A percentile compares a stretch with the other conserved stretches of the same genome.
Conservation (phyloP, 2,329 filamentous ascomycete species). For the Zarea fungicola region DNA sequence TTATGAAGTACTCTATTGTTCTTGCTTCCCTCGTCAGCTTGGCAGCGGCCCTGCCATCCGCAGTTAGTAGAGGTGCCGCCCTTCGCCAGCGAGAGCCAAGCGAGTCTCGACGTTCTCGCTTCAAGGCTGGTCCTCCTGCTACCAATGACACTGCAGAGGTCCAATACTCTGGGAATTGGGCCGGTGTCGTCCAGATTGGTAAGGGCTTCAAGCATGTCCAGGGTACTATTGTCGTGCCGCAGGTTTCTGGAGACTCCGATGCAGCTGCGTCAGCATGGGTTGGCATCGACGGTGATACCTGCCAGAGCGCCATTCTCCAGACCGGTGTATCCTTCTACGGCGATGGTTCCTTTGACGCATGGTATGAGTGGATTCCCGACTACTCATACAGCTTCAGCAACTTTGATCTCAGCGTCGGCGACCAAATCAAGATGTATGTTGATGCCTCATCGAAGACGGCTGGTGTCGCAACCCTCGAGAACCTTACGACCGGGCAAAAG, state of each 20-base stretch:
- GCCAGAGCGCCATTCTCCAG: slow-evolving; percentile 31
- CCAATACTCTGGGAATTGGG: slow-evolving; percentile 3
- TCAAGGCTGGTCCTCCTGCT: neutral
- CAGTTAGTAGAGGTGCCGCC: neutral
- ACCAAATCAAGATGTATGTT: slow-evolving; percentile 20
- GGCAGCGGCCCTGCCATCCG: slow-evolving; percentile 1
- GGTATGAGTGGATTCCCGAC: slow-evolving; percentile 39
- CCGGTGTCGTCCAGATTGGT: slow-evolving; percentile 4
- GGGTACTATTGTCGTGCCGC: neutral
- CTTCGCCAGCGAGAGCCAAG: slow-evolving; percentile 2
- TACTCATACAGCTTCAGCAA: slow-evolving; percentile 30
- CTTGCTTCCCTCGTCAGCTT: neutral
- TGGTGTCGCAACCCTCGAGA: slow-evolving; percentile 27
- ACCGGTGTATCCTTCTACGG: slow-evolving; percentile 35
- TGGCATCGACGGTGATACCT: slow-evolving; percentile 36
- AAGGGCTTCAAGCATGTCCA: slow-evolving; percentile 1
- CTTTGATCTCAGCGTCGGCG: slow-evolving; percentile 19
- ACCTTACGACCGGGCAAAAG: slow-evolving; percentile 43
- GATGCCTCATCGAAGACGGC: slow-evolving; percentile 16
- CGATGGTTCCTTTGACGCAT: slow-evolving; percentile 29
- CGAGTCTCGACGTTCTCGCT: neutral
- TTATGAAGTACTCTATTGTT: neutral
- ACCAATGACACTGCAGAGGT: neutral
- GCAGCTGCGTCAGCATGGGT: slow-evolving; percentile 32
- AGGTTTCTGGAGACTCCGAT: neutral